Conservation (phyloP, 768 basidiomycete genomes). For the Paxillus rubicundulus region DNA sequence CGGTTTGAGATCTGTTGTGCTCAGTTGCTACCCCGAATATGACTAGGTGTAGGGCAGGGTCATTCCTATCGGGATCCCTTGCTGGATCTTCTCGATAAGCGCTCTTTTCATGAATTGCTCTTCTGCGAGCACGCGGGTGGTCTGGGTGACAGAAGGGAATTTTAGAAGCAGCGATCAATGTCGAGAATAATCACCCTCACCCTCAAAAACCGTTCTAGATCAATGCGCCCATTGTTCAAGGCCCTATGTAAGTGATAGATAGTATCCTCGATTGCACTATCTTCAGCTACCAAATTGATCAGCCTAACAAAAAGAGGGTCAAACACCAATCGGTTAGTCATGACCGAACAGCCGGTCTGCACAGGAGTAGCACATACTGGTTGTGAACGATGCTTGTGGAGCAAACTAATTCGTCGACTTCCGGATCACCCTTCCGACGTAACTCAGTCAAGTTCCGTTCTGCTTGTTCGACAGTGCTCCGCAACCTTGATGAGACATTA, state of each 20-base stretch:
- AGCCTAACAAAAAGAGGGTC: constrained; percentile 49
- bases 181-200: constrained; percentile 44
- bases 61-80: constrained; percentile 52
- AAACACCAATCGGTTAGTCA: constrained; percentile 15
- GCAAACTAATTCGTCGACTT: constrained; percentile 96
- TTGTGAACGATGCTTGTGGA: constrained; percentile 95
- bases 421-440: constrained; percentile 81
- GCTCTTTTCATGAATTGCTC: constrained; percentile 98
- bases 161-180: constrained; percentile 15
- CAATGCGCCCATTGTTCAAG: constrained; percentile 85
- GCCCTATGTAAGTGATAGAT: constrained; percentile 96
- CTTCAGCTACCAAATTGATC: constrained; percentile 97
- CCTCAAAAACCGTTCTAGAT: constrained; percentile 91
- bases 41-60: constrained; percentile 39
- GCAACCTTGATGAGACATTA: constrained; percentile 68
- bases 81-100: constrained; percentile 85
- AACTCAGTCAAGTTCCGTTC: constrained; percentile 77
- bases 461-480: constrained; percentile 58
- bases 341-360: background rate
- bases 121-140: constrained; percentile 82
- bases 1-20: constrained; percentile 21
- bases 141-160: constrained; percentile 41
- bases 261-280: constrained; percentile 97
- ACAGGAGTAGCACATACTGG: constrained; percentile 54
- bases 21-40: constrained; percentile 34